These are phyloP conservation scores for Penicillium vulpinum DNA, from an alignment of 2,329 filamentous ascomycete genomes.

Conservation along the genomic window DNA sequence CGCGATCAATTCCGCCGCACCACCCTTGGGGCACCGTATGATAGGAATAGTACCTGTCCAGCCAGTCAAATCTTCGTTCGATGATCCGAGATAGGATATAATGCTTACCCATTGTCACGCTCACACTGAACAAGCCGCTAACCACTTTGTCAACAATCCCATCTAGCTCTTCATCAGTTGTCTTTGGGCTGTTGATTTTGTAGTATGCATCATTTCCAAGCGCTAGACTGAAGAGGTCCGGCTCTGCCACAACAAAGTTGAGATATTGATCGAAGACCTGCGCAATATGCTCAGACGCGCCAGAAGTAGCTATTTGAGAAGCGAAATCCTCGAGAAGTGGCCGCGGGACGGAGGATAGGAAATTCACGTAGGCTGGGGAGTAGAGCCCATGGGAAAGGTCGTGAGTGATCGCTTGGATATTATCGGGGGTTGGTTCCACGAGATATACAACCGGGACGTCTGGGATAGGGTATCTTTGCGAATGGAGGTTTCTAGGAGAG, in stretches of 20 bases:
- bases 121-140: constrained; percentile 93
- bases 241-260: constrained; percentile 95
- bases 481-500: constrained; percentile 70
- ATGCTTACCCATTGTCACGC: constrained; percentile 87
- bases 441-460: constrained; percentile 96
- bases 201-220: constrained; percentile 94
- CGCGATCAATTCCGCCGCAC: constrained; percentile 90
- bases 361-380: constrained; percentile 93
- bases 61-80: constrained; percentile 8
- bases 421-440: constrained; percentile 81
- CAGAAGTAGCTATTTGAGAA: constrained; percentile 76
- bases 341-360: constrained; percentile 87
- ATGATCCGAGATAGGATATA: background rate
- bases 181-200: constrained; percentile 91
- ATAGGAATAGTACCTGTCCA: constrained; percentile 80
- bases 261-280: constrained; percentile 96
- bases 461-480: constrained; percentile 82
- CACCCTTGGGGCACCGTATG: constrained; percentile 89
- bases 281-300: constrained; percentile 83
- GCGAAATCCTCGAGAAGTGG: constrained; percentile 94
- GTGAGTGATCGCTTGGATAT: constrained; percentile 77
- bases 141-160: constrained; percentile 86
- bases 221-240: constrained; percentile 90
- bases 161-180: constrained; percentile 86
- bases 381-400: constrained; percentile 89